Conservation (phyloP, 306 rosid species). For the Dalbergia oliveri region DNA sequence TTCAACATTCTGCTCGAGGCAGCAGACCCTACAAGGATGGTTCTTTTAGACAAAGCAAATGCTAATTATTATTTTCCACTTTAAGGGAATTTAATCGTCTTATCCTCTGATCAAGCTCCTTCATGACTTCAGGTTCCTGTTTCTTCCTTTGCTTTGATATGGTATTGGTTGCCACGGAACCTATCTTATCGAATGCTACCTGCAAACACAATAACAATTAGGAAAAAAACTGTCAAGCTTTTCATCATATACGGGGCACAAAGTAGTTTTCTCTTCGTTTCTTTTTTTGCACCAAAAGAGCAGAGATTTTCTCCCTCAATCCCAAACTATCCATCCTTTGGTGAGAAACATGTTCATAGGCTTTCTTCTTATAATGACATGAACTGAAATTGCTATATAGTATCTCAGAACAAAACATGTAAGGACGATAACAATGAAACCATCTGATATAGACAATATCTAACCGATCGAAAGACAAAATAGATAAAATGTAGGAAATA, state of each 20-base stretch:
- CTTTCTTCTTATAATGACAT: no score
- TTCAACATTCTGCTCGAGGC: slow-evolving; percentile 48
- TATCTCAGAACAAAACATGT: no score
- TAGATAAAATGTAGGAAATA: neutral
- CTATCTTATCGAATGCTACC: slow-evolving; percentile 97
- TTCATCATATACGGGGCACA: neutral
- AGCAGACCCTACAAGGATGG: slow-evolving; percentile 46
- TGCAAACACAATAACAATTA: slow-evolving; percentile 47
- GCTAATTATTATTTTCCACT: slow-evolving; percentile 59
- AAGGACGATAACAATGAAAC: neutral
- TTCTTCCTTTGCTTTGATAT: slow-evolving; percentile 96
- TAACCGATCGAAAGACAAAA: neutral
- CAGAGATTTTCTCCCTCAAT: neutral
- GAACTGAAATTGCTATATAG: no score
- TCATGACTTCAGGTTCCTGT: slow-evolving; percentile 98
- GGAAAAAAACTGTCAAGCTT: neutral
- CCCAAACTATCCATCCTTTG: slow-evolving; percentile 21
- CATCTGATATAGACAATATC: neutral
- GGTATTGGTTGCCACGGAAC: slow-evolving; percentile 90
- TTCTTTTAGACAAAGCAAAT: slow-evolving; percentile 41
- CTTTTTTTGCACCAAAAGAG: neutral
- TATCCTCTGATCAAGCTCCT: slow-evolving; percentile 89
- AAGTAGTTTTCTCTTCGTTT: neutral
- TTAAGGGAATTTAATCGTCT: slow-evolving; percentile 79
- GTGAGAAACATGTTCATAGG: neutral